These are phyloP conservation scores for Candida smagusa DNA, from an alignment of 1,139 yeast genomes.

Conservation along the genomic window DNA sequence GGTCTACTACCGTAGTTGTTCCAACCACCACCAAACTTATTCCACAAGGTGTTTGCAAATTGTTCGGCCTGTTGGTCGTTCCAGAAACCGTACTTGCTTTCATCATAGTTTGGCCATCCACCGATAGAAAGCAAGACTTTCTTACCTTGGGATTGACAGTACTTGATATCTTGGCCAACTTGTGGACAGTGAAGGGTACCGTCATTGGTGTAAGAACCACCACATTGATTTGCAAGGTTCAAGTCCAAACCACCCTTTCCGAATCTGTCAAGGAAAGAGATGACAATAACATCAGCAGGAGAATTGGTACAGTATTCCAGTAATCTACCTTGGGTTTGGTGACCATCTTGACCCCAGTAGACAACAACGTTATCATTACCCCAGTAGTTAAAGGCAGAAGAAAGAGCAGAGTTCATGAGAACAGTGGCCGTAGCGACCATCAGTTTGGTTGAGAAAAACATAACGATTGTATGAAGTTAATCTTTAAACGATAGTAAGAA, in stretches of 20 bases:
- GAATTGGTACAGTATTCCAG: slow-evolving; percentile 64
- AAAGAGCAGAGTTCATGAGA: not conserved
- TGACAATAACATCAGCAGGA: slow-evolving; percentile 63
- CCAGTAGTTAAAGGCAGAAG: slow-evolving; percentile 1
- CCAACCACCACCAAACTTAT: slow-evolving; percentile 58
- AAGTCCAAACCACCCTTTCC: slow-evolving; percentile 24
- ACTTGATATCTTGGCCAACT: slow-evolving; percentile 68
- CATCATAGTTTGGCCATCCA: slow-evolving; percentile 72
- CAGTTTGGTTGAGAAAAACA: not conserved
- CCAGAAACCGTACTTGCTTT: slow-evolving; percentile 45
- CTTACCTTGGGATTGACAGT: slow-evolving; percentile 78
- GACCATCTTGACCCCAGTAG: slow-evolving; percentile 91
- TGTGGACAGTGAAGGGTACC: slow-evolving; percentile 57
- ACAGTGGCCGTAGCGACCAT: not conserved
- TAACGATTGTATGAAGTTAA: not conserved
- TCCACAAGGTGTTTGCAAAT: slow-evolving; percentile 76
- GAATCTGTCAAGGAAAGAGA: slow-evolving; percentile 62
- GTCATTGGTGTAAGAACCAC: slow-evolving; percentile 37
- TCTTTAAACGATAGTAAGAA: not conserved
- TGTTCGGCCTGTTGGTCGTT: slow-evolving; percentile 56
- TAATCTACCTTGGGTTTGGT: slow-evolving; percentile 60
- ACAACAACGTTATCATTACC: slow-evolving; percentile 45
- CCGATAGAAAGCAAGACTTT: slow-evolving; percentile 77
- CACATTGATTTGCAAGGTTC: slow-evolving; percentile 68
- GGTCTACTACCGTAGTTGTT: slow-evolving; percentile 10